Percentiles rank a stretch among this genome's conserved stretches.
Evolutionary conservation across 208 protist species (phyloP).

Genomic region (Tritrichomonas foetus): DNA sequence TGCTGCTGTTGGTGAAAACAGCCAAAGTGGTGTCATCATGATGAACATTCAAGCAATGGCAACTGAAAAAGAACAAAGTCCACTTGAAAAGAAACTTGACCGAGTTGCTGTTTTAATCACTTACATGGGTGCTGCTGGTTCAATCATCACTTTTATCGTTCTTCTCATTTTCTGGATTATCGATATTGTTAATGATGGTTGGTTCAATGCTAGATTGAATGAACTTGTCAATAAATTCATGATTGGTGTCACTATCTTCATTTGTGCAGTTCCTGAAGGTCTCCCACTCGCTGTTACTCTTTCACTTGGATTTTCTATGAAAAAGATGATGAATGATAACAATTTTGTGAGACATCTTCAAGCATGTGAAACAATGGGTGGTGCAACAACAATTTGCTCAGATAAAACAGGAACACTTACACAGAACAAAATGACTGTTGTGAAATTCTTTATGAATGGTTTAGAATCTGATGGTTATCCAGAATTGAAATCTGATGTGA

Average conservation of each 20-base stretch:
- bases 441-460: constrained; percentile 38
- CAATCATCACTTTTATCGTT: constrained; percentile 42
- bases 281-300: constrained; percentile 91
- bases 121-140: constrained; percentile 39
- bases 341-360: constrained; percentile 24
- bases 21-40: neutral
- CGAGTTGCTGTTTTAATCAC: neutral
- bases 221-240: constrained; percentile 54
- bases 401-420: too few relatives aligned
- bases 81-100: constrained; percentile 43
- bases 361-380: constrained; percentile 70
- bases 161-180: neutral
- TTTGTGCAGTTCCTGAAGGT: constrained; percentile 90
- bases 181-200: neutral
- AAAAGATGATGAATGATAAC: neutral
- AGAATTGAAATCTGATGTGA: neutral
- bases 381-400: constrained; percentile 89
- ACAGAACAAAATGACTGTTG: constrained; percentile 46
- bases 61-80: neutral
- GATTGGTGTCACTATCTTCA: constrained; percentile 74
- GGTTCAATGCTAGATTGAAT: neutral
- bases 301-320: constrained; percentile 69
- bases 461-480: neutral
- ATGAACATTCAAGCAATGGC: neutral
- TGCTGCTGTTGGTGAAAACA: neutral